Conservation (phyloP, 768 basidiomycete species). For the Suillus clintonianus region DNA sequence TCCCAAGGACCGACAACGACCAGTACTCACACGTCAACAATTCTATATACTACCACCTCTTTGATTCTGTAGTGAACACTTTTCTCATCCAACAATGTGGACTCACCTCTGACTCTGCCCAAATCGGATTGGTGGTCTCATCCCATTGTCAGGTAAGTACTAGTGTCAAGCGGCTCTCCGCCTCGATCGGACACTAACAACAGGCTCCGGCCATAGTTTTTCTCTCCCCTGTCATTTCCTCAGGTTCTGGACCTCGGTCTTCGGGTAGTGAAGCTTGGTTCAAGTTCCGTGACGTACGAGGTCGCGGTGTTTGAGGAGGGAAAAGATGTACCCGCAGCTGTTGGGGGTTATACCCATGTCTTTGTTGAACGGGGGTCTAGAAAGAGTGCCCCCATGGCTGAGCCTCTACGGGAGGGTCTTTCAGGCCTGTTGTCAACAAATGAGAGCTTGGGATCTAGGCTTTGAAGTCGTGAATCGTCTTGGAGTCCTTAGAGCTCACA, state of each 20-base stretch:
- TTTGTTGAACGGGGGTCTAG: conserved; percentile 67
- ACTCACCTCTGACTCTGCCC: conserved; percentile 50
- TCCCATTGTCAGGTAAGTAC: conserved; percentile 64
- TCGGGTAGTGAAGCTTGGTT: conserved; percentile 66
- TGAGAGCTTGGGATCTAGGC: conserved; percentile 9
- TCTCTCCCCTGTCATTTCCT: conserved; percentile 73
- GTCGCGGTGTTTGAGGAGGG: conserved; percentile 66
- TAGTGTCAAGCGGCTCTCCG: background rate
- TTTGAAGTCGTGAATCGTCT: conserved; percentile 14
- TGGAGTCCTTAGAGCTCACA: background rate
- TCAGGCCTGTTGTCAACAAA: conserved; percentile 9
- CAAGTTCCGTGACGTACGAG: conserved; percentile 78
- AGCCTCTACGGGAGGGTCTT: conserved; percentile 48
- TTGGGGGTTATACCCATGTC: conserved; percentile 77
- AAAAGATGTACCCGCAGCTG: conserved; percentile 35
- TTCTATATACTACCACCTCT: conserved; percentile 76
- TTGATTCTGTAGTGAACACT: conserved; percentile 81
- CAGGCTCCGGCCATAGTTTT: conserved; percentile 50
- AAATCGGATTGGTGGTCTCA: conserved; percentile 78
- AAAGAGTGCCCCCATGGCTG: conserved; percentile 53
- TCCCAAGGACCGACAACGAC: conserved; percentile 82
- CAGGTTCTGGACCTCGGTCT: conserved; percentile 70
- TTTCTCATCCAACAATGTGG: conserved; percentile 72
- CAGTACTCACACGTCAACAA: conserved; percentile 85
- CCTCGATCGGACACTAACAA: background rate